These are phyloP conservation scores for Escovopsis sp. DNA, from an alignment of 2,329 filamentous ascomycete genomes.

Conservation along the genomic window DNA sequence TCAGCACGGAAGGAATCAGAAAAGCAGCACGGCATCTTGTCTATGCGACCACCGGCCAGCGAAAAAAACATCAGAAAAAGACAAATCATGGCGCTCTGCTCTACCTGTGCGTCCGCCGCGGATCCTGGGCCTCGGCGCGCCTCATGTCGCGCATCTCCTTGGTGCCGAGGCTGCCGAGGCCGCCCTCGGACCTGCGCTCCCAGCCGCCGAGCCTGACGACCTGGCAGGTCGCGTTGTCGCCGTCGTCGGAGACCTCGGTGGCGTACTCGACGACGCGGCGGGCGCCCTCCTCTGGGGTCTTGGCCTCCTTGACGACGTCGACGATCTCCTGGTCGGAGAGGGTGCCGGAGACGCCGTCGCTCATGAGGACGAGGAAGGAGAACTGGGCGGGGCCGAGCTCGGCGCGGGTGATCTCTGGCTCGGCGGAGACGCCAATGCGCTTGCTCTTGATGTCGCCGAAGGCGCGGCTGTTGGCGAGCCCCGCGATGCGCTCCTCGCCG, in stretches of 20 bases:
- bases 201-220: constrained; percentile 54
- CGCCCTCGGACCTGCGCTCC: constrained; percentile 67
- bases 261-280: constrained; percentile 71
- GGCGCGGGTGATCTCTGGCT: constrained; percentile 71
- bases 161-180: constrained; percentile 75
- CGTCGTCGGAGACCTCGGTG: constrained; percentile 59
- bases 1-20: no score
- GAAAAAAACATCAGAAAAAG: no score
- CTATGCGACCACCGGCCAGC: no score
- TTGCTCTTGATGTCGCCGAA: constrained; percentile 91
- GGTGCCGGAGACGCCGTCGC: constrained; percentile 77
- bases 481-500: constrained; percentile 88
- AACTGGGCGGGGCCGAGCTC: constrained; percentile 76
- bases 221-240: constrained; percentile 55
- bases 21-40: no score
- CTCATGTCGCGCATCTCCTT: constrained; percentile 83
- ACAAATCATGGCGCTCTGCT: no score
- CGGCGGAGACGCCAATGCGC: constrained; percentile 83
- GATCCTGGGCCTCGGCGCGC: constrained; percentile 66
- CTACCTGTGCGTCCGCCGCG: constrained; percentile 49
- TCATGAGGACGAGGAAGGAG: constrained; percentile 76
- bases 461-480: constrained; percentile 82
- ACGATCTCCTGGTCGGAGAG: constrained; percentile 90
- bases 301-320: constrained; percentile 86
- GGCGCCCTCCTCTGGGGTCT: constrained; percentile 75